These are phyloP conservation scores for Verticillium albo-atrum DNA, from an alignment of 2,329 filamentous ascomycete species.

Conservation along the genomic window DNA sequence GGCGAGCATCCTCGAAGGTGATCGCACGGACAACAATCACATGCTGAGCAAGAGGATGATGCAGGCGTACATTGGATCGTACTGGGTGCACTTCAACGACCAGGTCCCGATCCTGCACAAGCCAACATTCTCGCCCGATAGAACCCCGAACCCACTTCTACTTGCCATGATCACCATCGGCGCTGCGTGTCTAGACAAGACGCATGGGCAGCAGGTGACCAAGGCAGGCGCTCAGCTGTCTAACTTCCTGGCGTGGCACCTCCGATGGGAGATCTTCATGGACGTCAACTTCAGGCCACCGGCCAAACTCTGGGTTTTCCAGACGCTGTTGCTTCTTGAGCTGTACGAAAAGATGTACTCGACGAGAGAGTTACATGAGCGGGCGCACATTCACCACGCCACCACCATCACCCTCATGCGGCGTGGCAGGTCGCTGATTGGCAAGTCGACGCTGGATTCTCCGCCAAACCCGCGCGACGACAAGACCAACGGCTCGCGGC, in stretches of 20 bases:
- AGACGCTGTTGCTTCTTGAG: conserved; percentile 82
- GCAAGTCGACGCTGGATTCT: conserved; percentile 77
- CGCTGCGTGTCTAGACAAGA: conserved; percentile 82
- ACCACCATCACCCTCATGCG: conserved; percentile 95
- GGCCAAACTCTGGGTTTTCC: conserved; percentile 94
- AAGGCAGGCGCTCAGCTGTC: conserved; percentile 77
- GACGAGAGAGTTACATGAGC: conserved; percentile 83
- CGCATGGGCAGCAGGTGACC: conserved; percentile 68
- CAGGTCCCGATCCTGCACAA: conserved; percentile 93
- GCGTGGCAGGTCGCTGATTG: conserved; percentile 84
- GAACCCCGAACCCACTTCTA: conserved; percentile 77
- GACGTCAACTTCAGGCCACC: conserved; percentile 85
- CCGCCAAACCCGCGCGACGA: conserved; percentile 69
- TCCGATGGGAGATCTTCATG: conserved; percentile 96
- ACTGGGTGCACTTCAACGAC: conserved; percentile 92
- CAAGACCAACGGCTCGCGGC: conserved; percentile 48
- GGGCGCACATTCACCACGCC: conserved; percentile 94
- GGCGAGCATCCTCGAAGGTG: conserved; percentile 72
- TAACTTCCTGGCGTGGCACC: conserved; percentile 85
- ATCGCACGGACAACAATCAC: conserved; percentile 60
- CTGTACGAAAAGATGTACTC: conserved; percentile 98
- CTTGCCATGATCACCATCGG: conserved; percentile 91
- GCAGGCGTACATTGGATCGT: conserved; percentile 89
- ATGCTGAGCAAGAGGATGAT: conserved; percentile 88
- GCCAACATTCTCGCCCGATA: conserved; percentile 86